phyloP scores from a whole-genome alignment of 2,329 filamentous ascomycete species.

The Aspergillus sp. region DNA sequence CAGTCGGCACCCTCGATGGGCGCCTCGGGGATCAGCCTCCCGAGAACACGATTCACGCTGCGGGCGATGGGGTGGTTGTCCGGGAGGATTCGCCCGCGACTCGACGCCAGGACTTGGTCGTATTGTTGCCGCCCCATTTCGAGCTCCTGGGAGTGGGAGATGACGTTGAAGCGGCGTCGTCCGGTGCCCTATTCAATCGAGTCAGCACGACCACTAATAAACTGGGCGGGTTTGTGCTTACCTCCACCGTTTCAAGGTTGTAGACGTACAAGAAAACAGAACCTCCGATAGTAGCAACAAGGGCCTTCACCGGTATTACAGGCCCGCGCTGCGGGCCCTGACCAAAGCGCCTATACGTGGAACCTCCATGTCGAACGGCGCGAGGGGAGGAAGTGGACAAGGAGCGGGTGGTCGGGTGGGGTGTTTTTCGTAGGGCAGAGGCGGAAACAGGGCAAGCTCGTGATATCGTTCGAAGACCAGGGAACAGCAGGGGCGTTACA shows the following conservation, averaged over 20 bases:
- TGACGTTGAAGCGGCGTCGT: conserved; percentile 50
- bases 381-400: not conserved
- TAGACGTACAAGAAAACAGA: not conserved
- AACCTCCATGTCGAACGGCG: not conserved
- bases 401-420: no score
- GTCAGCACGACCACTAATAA: conserved; percentile 1
- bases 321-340: not conserved
- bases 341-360: not conserved
- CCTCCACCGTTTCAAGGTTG: conserved; percentile 1
- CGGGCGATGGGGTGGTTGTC: conserved; percentile 39
- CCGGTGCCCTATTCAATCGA: conserved; percentile 37
- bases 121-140: conserved; percentile 36
- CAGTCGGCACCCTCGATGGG: conserved; percentile 39
- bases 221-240: not conserved
- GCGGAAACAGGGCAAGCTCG: not conserved
- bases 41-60: conserved; percentile 44
- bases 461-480: not conserved
- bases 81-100: conserved; percentile 40
- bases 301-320: not conserved
- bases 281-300: not conserved
- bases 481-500: not conserved
- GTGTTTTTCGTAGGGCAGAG: not conserved
- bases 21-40: conserved; percentile 45
- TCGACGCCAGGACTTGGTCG: conserved; percentile 39
- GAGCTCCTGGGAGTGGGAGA: conserved; percentile 39